Conservation (phyloP, 441 rosid species). For the Gossypium trilobum region DNA sequence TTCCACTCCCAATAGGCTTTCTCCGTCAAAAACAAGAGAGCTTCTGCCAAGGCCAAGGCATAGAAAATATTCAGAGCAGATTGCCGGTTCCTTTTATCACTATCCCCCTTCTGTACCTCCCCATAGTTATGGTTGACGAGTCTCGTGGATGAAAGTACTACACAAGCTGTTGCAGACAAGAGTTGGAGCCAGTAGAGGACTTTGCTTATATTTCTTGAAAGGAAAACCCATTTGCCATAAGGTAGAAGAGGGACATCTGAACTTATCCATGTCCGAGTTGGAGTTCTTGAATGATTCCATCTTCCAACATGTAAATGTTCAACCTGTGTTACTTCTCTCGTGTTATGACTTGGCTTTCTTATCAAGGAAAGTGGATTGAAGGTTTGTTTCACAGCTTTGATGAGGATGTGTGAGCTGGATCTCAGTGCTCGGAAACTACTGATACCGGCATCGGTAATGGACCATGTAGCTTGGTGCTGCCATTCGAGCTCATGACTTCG, state of each 20-base stretch:
- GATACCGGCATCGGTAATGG: conserved; percentile 60
- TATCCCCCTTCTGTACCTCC: conserved; percentile 52
- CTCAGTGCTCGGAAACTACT: conserved; percentile 61
- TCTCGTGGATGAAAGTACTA: conserved; percentile 51
- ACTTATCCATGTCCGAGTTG: conserved; percentile 53
- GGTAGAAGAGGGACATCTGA: conserved; percentile 78
- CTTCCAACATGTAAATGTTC: conserved; percentile 14
- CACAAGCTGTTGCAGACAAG: conserved; percentile 66
- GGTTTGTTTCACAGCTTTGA: conserved; percentile 22
- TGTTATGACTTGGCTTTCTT: conserved; percentile 19
- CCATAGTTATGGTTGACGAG: conserved; percentile 68
- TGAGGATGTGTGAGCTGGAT: conserved; percentile 32
- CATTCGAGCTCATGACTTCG: conserved; percentile 88
- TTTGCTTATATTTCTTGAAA: conserved; percentile 57
- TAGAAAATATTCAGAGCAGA: conserved; percentile 71
- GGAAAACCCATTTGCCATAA: conserved; percentile 59
- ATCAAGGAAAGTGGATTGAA: conserved; percentile 22
- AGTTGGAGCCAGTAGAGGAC: conserved; percentile 86
- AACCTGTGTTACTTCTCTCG: conserved; percentile 18
- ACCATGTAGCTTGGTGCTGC: conserved; percentile 94
- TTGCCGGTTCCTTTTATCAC: conserved; percentile 62
- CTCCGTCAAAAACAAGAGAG: conserved; percentile 64
- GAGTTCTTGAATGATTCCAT: conserved; percentile 25
- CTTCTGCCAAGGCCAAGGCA: conserved; percentile 71
- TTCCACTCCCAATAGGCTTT: conserved; percentile 89